These are phyloP conservation scores for Eremomyces bilateralis DNA, from an alignment of 495 filamentous ascomycete genomes.

Conservation along the genomic window DNA sequence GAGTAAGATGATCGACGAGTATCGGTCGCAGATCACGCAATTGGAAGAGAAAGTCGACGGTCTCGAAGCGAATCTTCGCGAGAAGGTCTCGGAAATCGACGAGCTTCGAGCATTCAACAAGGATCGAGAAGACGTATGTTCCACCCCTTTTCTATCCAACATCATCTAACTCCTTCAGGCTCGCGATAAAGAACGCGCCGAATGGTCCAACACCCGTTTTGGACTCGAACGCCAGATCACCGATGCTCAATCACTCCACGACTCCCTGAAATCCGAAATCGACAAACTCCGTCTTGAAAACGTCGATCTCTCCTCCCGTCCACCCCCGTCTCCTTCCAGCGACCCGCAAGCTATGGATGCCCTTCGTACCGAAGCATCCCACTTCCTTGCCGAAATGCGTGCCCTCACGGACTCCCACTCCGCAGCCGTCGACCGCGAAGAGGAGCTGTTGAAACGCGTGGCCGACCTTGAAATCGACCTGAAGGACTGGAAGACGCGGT, in stretches of 20 bases:
- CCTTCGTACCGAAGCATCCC: slow-evolving; percentile 63
- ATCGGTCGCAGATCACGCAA: slow-evolving; percentile 47
- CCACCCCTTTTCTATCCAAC: background rate
- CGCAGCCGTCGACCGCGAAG: slow-evolving; percentile 60
- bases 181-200: too few species aligned
- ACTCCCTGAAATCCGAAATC: slow-evolving; percentile 54
- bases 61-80: slow-evolving; percentile 37
- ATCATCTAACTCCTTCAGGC: too few species aligned
- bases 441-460: slow-evolving; percentile 49
- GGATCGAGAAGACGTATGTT: slow-evolving; percentile 9
- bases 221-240: slow-evolving; percentile 60
- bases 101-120: slow-evolving; percentile 21
- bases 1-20: slow-evolving; percentile 8
- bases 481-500: slow-evolving; percentile 72
- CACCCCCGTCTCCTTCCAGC: background rate
- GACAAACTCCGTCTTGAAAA: slow-evolving; percentile 49
- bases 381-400: slow-evolving; percentile 78
- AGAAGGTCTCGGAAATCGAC: slow-evolving; percentile 35
- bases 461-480: slow-evolving; percentile 58
- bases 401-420: slow-evolving; percentile 56
- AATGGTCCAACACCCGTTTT: too few species aligned
- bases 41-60: slow-evolving; percentile 52
- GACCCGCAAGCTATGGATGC: slow-evolving; percentile 79
- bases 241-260: slow-evolving; percentile 56
- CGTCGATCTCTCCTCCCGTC: background rate